These are phyloP conservation scores for Colletotrichum sojae DNA, from an alignment of 2,329 filamentous ascomycete species.

Conservation along the genomic window DNA sequence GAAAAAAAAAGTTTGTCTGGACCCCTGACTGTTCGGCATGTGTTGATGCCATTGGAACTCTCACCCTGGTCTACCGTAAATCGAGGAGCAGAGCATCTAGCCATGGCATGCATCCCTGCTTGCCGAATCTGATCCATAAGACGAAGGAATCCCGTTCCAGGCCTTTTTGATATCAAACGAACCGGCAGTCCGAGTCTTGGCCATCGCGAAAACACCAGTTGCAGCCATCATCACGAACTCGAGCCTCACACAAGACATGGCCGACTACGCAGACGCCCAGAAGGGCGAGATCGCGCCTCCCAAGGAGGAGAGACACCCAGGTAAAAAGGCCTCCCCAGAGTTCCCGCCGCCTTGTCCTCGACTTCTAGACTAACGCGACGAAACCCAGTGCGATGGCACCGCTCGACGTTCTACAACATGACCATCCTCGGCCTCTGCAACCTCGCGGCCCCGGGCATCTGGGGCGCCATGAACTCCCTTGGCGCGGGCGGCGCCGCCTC, in stretches of 20 bases:
- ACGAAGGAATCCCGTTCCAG: slow-evolving; percentile 20
- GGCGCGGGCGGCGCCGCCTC: slow-evolving; percentile 77
- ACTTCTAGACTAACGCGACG: too few species aligned
- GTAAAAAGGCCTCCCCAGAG: slow-evolving; percentile 35
- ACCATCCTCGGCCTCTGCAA: slow-evolving; percentile 80
- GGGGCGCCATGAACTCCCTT: slow-evolving; percentile 81
- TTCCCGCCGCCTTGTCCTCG: too few species aligned
- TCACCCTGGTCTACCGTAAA: not conserved
- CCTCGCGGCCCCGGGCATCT: slow-evolving; percentile 79
- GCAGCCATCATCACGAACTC: not conserved
- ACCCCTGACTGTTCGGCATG: slow-evolving; percentile 29
- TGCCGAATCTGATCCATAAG: slow-evolving; percentile 13
- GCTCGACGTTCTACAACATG: slow-evolving; percentile 80
- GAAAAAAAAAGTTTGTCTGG: slow-evolving; percentile 26
- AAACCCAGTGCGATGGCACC: slow-evolving; percentile 75
- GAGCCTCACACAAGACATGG: not conserved
- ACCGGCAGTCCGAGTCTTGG: slow-evolving; percentile 1
- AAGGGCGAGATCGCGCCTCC: slow-evolving; percentile 38
- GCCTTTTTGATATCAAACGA: not conserved
- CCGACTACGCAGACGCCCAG: slow-evolving; percentile 12
- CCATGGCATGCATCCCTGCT: slow-evolving; percentile 28
- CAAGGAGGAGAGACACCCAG: slow-evolving; percentile 50
- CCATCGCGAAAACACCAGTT: too few species aligned
- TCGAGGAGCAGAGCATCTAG: not conserved
- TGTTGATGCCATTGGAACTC: not conserved